Percentiles rank a stretch among this genome's conserved stretches.
Conservation (phyloP, 257 asterid species). For the Solanum pennellii region DNA sequence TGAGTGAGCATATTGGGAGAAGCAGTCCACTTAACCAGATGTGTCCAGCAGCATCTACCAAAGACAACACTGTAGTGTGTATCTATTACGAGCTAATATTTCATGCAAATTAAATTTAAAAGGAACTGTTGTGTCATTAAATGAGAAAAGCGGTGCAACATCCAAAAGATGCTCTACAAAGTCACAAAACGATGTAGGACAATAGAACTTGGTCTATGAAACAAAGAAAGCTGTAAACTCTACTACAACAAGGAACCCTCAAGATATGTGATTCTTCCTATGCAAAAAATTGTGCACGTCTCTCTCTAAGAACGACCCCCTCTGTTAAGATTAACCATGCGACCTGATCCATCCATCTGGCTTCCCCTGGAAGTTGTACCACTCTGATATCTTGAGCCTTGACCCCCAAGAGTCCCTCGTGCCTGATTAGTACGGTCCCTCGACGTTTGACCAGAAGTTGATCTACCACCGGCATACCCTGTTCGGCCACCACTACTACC, state of each 20-base stretch:
- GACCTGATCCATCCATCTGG: conserved; percentile 48
- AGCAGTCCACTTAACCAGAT: neutral
- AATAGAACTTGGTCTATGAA: neutral
- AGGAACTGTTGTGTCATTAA: neutral
- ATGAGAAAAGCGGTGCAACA: neutral
- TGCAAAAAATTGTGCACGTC: neutral
- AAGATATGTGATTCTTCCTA: neutral
- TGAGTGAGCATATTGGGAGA: neutral
- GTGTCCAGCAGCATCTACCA: neutral
- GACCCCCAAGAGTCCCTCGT: conserved; percentile 33
- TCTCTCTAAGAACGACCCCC: conserved; percentile 39
- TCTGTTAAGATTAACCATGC: conserved; percentile 84
- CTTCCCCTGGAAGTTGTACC: conserved; percentile 44
- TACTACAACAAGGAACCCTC: neutral
- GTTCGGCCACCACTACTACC: conserved; percentile 54
- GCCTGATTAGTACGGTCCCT: conserved; percentile 46
- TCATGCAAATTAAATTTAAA: neutral
- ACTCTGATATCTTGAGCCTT: conserved; percentile 35
- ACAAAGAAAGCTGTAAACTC: neutral
- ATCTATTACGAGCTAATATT: neutral
- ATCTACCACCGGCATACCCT: conserved; percentile 43
- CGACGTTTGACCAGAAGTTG: conserved; percentile 14
- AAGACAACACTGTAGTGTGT: neutral
- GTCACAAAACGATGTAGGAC: neutral
- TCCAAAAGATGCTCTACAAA: neutral